Conservation (phyloP, 495 filamentous ascomycete genomes). For the Penicillium coprophilum region DNA sequence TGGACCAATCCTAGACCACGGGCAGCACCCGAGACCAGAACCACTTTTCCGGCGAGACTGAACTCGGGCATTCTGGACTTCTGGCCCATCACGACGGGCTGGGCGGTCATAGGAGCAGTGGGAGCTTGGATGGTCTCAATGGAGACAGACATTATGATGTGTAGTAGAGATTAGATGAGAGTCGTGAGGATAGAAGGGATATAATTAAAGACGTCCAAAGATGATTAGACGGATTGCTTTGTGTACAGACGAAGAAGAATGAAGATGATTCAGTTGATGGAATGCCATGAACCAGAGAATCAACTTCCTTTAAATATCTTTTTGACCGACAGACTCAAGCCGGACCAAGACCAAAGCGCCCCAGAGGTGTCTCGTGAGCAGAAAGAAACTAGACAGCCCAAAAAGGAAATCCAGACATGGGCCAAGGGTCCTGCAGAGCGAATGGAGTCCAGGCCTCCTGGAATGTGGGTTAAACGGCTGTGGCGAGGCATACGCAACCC, state of each 20-base stretch:
- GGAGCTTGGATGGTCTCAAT: conserved; percentile 38
- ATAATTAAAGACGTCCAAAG: background rate
- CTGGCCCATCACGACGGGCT: conserved; percentile 36
- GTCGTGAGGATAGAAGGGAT: background rate
- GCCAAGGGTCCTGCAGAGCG: background rate
- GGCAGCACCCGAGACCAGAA: conserved; percentile 75
- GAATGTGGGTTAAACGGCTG: conserved; percentile 8
- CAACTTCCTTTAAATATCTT: conserved; percentile 12
- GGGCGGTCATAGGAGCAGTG: conserved; percentile 25
- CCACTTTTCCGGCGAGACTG: conserved; percentile 71
- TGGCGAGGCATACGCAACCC: conserved; percentile 1
- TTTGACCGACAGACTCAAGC: background rate
- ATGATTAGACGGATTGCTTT: background rate
- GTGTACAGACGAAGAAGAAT: background rate
- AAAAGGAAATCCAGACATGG: conserved; percentile 11
- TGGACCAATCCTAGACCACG: conserved; percentile 79
- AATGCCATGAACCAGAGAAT: background rate
- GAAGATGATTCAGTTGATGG: background rate
- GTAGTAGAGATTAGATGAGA: background rate
- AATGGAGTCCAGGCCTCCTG: conserved; percentile 8
- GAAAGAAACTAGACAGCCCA: conserved; percentile 4
- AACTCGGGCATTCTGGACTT: conserved; percentile 68
- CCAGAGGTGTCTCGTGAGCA: conserved; percentile 14
- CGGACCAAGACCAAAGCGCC: background rate
- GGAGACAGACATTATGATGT: conserved; percentile 40